Conservation (phyloP, 78 protist species). For the Isochrysis galbana region DNA sequence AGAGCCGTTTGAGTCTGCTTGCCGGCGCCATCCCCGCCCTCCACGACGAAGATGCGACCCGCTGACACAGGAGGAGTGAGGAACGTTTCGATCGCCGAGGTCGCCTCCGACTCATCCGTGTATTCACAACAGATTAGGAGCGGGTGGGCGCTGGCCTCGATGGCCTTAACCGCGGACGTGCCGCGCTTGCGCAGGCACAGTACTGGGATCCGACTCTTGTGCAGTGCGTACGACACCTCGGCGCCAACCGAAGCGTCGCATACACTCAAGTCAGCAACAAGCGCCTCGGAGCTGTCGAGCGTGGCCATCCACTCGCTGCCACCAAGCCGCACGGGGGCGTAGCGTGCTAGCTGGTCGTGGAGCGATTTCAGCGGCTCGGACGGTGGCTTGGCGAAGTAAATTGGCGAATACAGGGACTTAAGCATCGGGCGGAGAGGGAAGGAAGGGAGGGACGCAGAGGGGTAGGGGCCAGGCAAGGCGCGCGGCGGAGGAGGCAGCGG, state of each 20-base stretch:
- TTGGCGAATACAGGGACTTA: background rate
- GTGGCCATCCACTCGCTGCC: background rate
- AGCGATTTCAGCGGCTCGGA: background rate
- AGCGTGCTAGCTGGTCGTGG: background rate
- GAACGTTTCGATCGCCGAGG: background rate
- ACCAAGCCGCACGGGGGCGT: background rate
- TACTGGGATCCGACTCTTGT: background rate
- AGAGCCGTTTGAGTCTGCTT: constrained; percentile 39
- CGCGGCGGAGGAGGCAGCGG: too few relatives aligned
- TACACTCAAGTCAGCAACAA: background rate
- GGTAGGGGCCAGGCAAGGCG: too few relatives aligned
- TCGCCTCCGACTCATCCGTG: background rate
- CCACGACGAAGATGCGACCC: constrained; percentile 35
- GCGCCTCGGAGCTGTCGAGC: background rate
- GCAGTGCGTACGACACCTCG: background rate
- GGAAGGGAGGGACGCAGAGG: too few relatives aligned
- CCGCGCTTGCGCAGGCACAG: background rate
- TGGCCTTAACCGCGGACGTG: background rate
- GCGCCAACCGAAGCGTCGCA: background rate
- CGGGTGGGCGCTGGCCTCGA: background rate
- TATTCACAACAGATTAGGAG: background rate
- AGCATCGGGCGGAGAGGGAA: too few relatives aligned
- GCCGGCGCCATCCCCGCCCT: constrained; percentile 58
- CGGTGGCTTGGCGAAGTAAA: background rate
- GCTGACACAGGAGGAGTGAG: background rate